phyloP scores from a whole-genome alignment of 495 filamentous ascomycete genomes.

The Aspergillus ostianus region DNA sequence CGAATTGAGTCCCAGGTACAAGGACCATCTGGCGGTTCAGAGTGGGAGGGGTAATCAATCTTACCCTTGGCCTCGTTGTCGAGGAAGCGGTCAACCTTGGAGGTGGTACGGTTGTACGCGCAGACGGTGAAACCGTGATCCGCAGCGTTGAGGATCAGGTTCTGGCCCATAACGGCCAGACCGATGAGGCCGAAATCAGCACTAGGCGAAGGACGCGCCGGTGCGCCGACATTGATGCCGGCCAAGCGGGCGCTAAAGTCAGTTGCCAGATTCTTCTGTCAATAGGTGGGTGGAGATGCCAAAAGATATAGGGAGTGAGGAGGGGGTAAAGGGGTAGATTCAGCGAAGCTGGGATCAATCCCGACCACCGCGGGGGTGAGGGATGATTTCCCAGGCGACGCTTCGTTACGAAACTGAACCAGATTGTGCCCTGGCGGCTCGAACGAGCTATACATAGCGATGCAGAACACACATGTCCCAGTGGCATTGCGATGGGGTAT shows the following conservation, averaged over 20 bases:
- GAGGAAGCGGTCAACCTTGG: constrained; percentile 96
- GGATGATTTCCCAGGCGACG: background rate
- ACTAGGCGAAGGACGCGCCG: constrained; percentile 55
- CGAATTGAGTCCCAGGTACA: background rate
- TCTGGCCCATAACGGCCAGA: constrained; percentile 98
- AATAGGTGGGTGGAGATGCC: constrained; percentile 26
- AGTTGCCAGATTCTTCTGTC: constrained; percentile 54
- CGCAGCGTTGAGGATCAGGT: constrained; percentile 97
- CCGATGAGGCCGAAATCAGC: constrained; percentile 98
- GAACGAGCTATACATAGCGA: background rate
- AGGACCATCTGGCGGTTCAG: background rate
- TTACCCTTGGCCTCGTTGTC: constrained; percentile 87
- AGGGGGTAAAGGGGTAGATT: background rate
- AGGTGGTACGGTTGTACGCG: constrained; percentile 95
- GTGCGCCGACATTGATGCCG: constrained; percentile 74
- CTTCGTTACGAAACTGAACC: background rate
- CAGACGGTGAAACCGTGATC: constrained; percentile 95
- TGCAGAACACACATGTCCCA: background rate
- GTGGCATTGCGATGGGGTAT: background rate
- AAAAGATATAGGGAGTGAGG: background rate
- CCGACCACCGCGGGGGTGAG: background rate
- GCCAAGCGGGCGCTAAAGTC: constrained; percentile 80
- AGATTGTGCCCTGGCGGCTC: background rate
- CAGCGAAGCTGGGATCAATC: constrained; percentile 1
- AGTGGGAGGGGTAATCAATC: constrained; percentile 10